phyloP scores from a whole-genome alignment of 2,329 filamentous ascomycete genomes.

The Reticulascus tulasneorum region DNA sequence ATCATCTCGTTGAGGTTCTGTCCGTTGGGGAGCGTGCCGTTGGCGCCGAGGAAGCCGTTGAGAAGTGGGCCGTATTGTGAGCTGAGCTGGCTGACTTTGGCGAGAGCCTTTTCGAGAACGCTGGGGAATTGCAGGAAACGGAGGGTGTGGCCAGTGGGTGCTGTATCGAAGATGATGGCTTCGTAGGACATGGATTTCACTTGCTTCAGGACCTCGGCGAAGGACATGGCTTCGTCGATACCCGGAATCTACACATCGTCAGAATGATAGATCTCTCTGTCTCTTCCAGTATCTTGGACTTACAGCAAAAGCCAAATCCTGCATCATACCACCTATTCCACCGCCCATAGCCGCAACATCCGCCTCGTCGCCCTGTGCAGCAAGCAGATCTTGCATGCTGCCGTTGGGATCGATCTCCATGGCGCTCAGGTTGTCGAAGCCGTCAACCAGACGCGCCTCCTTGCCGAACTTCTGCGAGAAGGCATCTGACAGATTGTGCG shows the following conservation, averaged over 20 bases:
- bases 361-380: constrained; percentile 64
- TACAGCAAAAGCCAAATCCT: constrained; percentile 94
- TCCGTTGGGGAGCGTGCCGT: constrained; percentile 76
- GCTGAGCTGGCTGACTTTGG: constrained; percentile 91
- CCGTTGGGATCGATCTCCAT: constrained; percentile 99
- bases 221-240: constrained; percentile 99
- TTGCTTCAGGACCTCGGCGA: constrained; percentile 97
- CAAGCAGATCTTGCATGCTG: constrained; percentile 91
- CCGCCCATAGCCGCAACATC: constrained; percentile 64
- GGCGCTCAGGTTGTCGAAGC: constrained; percentile 88
- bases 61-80: constrained; percentile 94
- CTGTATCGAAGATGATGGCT: constrained; percentile 98
- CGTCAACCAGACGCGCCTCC: constrained; percentile 87
- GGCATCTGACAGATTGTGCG: constrained; percentile 95
- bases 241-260: constrained; percentile 72
- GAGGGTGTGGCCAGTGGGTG: constrained; percentile 94
- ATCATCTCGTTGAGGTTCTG: constrained; percentile 89
- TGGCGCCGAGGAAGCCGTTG: constrained; percentile 83
- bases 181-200: constrained; percentile 99
- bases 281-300: constrained; percentile 26
- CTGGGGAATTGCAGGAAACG: constrained; percentile 98
- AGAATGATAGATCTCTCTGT: neutral
- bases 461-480: constrained; percentile 99
- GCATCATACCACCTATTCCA: constrained; percentile 91
- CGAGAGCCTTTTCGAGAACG: constrained; percentile 96